A percentile compares a stretch with the other conserved stretches of the same genome.
phyloP scores from a whole-genome alignment of 768 basidiomycete species.

The Imleria badia region DNA sequence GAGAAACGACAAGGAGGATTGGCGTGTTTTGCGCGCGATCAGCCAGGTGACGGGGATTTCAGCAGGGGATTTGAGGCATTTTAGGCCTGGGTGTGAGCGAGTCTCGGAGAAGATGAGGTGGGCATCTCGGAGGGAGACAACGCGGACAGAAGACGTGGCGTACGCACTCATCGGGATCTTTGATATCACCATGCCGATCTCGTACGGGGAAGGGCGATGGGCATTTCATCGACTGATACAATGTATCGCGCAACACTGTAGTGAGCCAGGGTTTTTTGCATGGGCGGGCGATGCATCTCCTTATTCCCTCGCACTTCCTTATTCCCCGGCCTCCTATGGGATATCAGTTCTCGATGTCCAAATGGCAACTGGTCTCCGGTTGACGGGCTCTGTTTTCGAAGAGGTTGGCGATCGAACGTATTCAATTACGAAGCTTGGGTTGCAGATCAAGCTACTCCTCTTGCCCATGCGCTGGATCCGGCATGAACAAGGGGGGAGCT shows the following conservation, averaged over 20 bases:
- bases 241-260: slow-evolving; percentile 6
- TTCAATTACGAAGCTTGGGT: slow-evolving; percentile 15
- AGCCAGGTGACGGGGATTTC: slow-evolving; percentile 2
- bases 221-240: slow-evolving; percentile 13
- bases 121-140: slow-evolving; percentile 12
- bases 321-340: slow-evolving; percentile 13
- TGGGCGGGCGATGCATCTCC: slow-evolving; percentile 15
- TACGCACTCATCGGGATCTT: slow-evolving; percentile 17
- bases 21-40: slow-evolving; percentile 2
- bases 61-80: slow-evolving; percentile 5
- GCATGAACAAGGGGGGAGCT: not conserved
- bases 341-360: not conserved
- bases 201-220: slow-evolving; percentile 15
- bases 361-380: not conserved
- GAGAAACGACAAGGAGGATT: slow-evolving; percentile 8
- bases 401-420: slow-evolving; percentile 17
- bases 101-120: slow-evolving; percentile 16
- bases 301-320: slow-evolving; percentile 10
- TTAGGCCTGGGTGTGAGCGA: slow-evolving; percentile 5
- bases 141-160: slow-evolving; percentile 8
- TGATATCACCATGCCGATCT: slow-evolving; percentile 14
- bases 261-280: slow-evolving; percentile 14
- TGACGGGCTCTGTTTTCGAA: slow-evolving; percentile 15
- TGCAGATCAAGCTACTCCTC: slow-evolving; percentile 10
- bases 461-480: slow-evolving; percentile 9